Evolutionary conservation across 306 rosid species (phyloP).

Genomic region (Quercus suber): DNA sequence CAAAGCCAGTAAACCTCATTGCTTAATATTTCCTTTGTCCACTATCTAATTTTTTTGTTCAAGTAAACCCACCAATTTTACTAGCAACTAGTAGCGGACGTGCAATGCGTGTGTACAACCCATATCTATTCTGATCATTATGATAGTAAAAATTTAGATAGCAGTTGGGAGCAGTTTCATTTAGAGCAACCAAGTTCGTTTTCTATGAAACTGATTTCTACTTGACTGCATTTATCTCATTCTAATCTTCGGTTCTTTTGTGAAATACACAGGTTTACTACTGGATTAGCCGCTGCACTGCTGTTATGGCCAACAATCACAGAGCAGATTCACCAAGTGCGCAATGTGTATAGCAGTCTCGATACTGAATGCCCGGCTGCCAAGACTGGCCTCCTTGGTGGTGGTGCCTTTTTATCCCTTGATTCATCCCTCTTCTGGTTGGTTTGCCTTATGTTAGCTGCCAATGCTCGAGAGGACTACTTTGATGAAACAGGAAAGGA

Average conservation of each 20-base stretch:
- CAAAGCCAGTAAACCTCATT: neutral
- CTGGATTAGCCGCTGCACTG: constrained; percentile 51
- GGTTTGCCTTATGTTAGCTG: constrained; percentile 77
- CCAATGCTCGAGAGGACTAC: constrained; percentile 74
- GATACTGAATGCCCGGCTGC: constrained; percentile 52
- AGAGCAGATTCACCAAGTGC: constrained; percentile 42
- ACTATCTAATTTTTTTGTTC: neutral
- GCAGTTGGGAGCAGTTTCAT: no score
- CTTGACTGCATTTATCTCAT: no score
- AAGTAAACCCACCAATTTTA: no score
- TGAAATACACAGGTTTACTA: constrained; percentile 41
- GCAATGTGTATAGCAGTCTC: constrained; percentile 28
- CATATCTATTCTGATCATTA: no score
- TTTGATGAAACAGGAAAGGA: constrained; percentile 45
- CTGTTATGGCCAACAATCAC: constrained; percentile 58
- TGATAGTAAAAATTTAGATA: no score
- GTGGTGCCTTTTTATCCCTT: constrained; percentile 84
- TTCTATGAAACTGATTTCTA: neutral
- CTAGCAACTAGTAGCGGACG: neutral
- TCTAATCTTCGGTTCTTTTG: neutral
- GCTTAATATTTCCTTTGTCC: neutral
- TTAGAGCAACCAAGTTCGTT: neutral
- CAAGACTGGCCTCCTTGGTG: constrained; percentile 82
- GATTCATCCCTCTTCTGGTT: constrained; percentile 80
- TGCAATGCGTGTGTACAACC: no score